Percentiles rank a stretch among this genome's conserved stretches.
phyloP scores from a whole-genome alignment of 257 asterid species.

The Salvia miltiorrhiza region DNA sequence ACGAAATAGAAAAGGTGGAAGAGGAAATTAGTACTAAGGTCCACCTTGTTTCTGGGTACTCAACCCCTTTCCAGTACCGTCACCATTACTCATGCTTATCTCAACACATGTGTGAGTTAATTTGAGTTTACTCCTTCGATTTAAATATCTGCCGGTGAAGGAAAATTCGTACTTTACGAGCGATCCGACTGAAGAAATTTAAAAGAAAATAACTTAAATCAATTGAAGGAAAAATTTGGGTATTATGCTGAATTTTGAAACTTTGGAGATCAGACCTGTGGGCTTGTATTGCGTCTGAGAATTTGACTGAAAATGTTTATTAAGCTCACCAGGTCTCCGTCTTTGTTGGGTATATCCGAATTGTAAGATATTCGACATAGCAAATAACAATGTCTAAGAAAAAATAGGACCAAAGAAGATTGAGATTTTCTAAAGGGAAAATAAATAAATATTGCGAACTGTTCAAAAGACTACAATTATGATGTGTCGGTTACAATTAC shows the following conservation, averaged over 20 bases:
- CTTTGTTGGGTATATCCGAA: not conserved
- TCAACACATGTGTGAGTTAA: not conserved
- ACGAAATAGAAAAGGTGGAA: not conserved
- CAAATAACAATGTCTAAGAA: not conserved
- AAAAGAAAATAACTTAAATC: not conserved
- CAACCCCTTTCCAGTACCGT: not conserved
- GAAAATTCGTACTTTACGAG: not conserved
- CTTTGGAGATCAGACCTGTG: not conserved
- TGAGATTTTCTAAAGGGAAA: not conserved
- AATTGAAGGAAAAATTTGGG: not conserved
- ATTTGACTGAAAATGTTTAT: not conserved
- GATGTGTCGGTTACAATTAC: not conserved
- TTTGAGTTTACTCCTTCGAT: not conserved
- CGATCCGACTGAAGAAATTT: not conserved
- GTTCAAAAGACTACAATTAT: not conserved
- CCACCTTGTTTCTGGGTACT: not conserved
- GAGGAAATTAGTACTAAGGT: conserved; percentile 17
- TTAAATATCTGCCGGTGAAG: not conserved
- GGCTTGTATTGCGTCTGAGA: not conserved
- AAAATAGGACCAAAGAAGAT: not conserved
- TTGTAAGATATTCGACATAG: not conserved
- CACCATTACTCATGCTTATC: conserved; percentile 26
- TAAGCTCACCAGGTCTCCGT: not conserved
- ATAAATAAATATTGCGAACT: not conserved
- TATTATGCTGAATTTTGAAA: not conserved